These are phyloP conservation scores for Eucalyptus erythrocorys DNA, from an alignment of 345 rosid genomes.

Conservation along the genomic window DNA sequence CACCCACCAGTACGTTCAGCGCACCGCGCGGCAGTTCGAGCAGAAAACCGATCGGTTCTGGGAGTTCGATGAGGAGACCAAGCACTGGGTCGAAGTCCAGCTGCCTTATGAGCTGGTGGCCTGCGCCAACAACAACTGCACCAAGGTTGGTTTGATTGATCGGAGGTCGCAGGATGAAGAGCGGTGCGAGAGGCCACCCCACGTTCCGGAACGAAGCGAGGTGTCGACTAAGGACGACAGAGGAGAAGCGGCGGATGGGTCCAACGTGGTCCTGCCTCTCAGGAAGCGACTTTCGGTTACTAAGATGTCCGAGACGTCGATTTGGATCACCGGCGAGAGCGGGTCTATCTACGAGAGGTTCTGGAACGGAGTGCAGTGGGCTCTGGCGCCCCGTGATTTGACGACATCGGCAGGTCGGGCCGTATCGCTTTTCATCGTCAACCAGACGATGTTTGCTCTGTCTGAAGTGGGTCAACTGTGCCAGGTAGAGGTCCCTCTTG, in stretches of 20 bases:
- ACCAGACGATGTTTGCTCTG: constrained; percentile 53
- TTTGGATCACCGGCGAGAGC: constrained; percentile 65
- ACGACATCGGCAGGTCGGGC: constrained; percentile 33
- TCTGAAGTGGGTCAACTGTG: constrained; percentile 45
- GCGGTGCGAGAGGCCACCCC: background rate
- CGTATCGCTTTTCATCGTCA: constrained; percentile 29
- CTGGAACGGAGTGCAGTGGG: constrained; percentile 79
- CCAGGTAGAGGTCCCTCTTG: constrained; percentile 23
- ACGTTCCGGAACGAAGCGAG: background rate
- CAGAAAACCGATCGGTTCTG: constrained; percentile 56
- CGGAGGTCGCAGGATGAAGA: background rate
- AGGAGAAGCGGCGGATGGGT: constrained; percentile 1
- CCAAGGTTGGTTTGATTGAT: constrained; percentile 35
- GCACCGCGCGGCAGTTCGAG: constrained; percentile 19
- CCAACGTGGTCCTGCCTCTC: constrained; percentile 11
- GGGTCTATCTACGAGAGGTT: constrained; percentile 60
- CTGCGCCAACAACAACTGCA: constrained; percentile 44
- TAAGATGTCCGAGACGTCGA: constrained; percentile 47
- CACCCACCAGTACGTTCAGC: constrained; percentile 7
- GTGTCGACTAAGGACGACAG: constrained; percentile 2
- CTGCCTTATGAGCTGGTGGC: constrained; percentile 57
- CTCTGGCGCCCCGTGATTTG: constrained; percentile 53
- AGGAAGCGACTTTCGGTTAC: constrained; percentile 54
- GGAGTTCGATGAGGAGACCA: constrained; percentile 45
- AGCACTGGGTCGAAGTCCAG: constrained; percentile 43